Evolutionary conservation across 1,139 yeast species (phyloP), one percentile per base, ranked within the genome.

Genomic region (Scheffersomyces stambukii): DNA sequence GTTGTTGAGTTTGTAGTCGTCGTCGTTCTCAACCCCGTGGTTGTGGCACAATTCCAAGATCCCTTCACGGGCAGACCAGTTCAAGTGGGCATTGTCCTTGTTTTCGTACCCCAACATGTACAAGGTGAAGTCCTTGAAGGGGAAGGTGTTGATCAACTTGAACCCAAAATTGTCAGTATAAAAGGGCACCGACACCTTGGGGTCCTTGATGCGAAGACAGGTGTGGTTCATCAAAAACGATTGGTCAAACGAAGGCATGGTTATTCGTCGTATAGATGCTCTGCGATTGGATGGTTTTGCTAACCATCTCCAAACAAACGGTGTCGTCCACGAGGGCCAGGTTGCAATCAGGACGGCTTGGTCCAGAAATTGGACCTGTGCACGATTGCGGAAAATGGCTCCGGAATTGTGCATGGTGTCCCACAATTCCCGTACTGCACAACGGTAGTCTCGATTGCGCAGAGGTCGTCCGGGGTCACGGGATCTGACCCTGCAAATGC

Each of bases 11-110:
- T 62, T 68, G 55, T 67, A 84, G 7, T 57, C 49, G 5, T 71
- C 64, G 42, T 81, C 86, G 28, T 57, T 56, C 48, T 82, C 94
- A 16, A 77, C 64, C 6, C 93, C 94, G 55, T 81, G 78, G 52
- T 81, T 76, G 57, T 86, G 93, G 37, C 89, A 78, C 48, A 91
- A 70, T 56, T 88, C 96, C 39, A 91, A 66, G 13, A 89, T 72
- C 29, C 96, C 97, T 41, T 74, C 74, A 38, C 86, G 71, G 25
- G 71, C 77, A 24, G 77, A 65, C 64, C 81, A 74, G 24, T 75
- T 70, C 29, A 35, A 31, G 29, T 42, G 32, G 35, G 60, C 59
- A 23, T 69, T 70, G 12, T 57, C 50, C 14, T 60, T 62, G n/a
- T 73, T 61, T 33, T 75, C 75, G 43, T 75, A 70, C 5, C 77